Conservation (phyloP, 2,329 filamentous ascomycete genomes). For the Ascochyta viciae-villosae region DNA sequence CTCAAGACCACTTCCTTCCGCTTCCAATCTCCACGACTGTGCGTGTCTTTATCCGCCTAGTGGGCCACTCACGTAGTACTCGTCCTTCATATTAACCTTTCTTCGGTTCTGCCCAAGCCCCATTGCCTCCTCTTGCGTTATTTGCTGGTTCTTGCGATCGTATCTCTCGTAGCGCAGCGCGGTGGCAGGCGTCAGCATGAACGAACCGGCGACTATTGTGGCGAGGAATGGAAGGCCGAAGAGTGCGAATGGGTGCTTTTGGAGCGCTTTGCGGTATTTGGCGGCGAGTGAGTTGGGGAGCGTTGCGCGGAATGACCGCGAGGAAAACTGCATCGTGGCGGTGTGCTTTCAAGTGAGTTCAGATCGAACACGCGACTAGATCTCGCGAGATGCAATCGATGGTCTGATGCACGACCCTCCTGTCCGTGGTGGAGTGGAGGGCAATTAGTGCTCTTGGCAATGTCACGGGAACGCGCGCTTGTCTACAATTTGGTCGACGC, state of each 20-base stretch:
- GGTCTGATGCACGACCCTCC: constrained; percentile 13
- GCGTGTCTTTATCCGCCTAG: neutral
- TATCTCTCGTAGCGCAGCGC: constrained; percentile 93
- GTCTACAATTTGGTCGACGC: constrained; percentile 22
- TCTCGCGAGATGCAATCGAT: neutral
- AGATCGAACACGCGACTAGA: neutral
- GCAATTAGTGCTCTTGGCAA: constrained; percentile 25
- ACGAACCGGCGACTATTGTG: constrained; percentile 89
- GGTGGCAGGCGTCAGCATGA: constrained; percentile 92
- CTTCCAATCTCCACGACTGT: neutral
- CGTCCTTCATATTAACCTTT: constrained; percentile 81
- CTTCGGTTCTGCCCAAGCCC: constrained; percentile 74
- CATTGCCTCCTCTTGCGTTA: constrained; percentile 86
- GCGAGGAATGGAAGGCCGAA: constrained; percentile 93
- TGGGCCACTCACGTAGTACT: constrained; percentile 75
- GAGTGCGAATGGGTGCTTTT: constrained; percentile 83
- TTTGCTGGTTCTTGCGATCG: constrained; percentile 84
- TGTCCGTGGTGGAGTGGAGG: constrained; percentile 12
- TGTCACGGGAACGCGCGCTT: constrained; percentile 32
- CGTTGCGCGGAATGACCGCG: constrained; percentile 65
- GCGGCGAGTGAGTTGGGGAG: constrained; percentile 69
- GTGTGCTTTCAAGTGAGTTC: neutral
- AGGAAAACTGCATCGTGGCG: constrained; percentile 55
- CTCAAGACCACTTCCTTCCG: too few relatives aligned
- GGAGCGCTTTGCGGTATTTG: constrained; percentile 76